Evolutionary conservation across 345 rosid species (phyloP), one percentile per base, ranked within the genome.

Genomic region (Sonneratia alba): DNA sequence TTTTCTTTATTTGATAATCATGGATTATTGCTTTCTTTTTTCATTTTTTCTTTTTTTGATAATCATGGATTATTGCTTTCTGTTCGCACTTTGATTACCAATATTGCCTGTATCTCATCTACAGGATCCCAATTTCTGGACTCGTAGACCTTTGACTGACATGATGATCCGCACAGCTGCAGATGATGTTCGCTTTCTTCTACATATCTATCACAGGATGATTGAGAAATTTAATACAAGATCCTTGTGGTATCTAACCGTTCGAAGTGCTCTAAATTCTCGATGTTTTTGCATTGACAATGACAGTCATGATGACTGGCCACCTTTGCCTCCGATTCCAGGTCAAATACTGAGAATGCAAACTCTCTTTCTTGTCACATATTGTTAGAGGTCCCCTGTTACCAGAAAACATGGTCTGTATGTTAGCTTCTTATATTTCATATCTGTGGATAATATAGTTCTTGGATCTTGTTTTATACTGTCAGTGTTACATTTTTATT

Each of bases 101-200:
- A 72, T 68, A 36, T 27, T n/a, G 27, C 22, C 36, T 40, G 7
- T 69, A 36, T 72, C 61, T 48, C 56, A 64, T 77, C 36, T 51
- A 70, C 88, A 94, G 98, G 98, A 94, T 77, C 93, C 97, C 68
- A 82, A 76, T 37, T 91, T 94, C 79, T 94, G 98, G 98, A 85
- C 79, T 22, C 78, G 85, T 79, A 85, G 97, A 73, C 98, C 97
- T 36, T 77, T 94, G 72, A 83, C 93, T 42, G 96, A 88, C 81
- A 83, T 88, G 71, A 91, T 91, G 98, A 75, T 87, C 76, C 96
- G 96, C 15, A 95, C 98, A 57, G 98, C 97, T 65, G 86, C 97
- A 7, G 98, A 94, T 85, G 98, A 94, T 83, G 95, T 94, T 73
- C 93, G 97, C 69, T 94, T 91, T 84, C 95, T 94, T 71, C 85